These are phyloP conservation scores for Schizosaccharomyces versatilis DNA, from an alignment of 1,139 yeast genomes.

Conservation along the genomic window DNA sequence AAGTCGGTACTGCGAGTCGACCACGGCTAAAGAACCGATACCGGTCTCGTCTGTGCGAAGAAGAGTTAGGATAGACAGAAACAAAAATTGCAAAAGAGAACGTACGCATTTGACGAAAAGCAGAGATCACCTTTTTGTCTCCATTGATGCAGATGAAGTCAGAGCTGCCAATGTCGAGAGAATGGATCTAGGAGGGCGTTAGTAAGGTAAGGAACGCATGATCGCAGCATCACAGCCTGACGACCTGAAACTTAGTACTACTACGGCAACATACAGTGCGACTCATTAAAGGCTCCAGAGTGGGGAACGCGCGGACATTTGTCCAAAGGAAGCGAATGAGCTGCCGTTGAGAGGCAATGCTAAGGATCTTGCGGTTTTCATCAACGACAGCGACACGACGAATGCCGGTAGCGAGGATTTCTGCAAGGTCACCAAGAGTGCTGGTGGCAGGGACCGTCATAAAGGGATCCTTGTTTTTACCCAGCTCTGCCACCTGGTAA, in stretches of 20 bases:
- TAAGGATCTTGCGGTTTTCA: constrained; percentile 21
- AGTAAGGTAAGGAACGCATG: not conserved
- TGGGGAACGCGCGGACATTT: constrained; percentile 64
- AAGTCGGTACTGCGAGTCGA: constrained; percentile 48
- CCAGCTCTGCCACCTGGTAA: constrained; percentile 49
- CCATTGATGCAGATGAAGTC: constrained; percentile 62
- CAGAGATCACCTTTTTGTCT: constrained; percentile 70
- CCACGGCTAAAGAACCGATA: constrained; percentile 83
- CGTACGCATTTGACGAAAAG: constrained; percentile 46
- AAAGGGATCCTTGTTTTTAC: constrained; percentile 67
- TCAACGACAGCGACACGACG: constrained; percentile 67
- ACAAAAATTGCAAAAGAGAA: not conserved
- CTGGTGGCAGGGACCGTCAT: constrained; percentile 49
- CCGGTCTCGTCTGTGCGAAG: constrained; percentile 32
- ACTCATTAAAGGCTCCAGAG: constrained; percentile 51
- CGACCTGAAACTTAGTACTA: not conserved
- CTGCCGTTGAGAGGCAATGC: constrained; percentile 76
- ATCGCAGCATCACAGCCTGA: not conserved
- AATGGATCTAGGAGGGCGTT: constrained; percentile 19
- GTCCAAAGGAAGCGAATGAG: constrained; percentile 71
- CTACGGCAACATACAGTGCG: constrained; percentile 24
- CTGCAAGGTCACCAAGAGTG: constrained; percentile 50
- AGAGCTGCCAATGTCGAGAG: constrained; percentile 46
- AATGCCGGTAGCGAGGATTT: constrained; percentile 72
- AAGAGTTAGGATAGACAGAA: not conserved